Base-by-base conservation (phyloP, 1,139 yeast genomes). In the Pichia sorboxylosa region DNA sequence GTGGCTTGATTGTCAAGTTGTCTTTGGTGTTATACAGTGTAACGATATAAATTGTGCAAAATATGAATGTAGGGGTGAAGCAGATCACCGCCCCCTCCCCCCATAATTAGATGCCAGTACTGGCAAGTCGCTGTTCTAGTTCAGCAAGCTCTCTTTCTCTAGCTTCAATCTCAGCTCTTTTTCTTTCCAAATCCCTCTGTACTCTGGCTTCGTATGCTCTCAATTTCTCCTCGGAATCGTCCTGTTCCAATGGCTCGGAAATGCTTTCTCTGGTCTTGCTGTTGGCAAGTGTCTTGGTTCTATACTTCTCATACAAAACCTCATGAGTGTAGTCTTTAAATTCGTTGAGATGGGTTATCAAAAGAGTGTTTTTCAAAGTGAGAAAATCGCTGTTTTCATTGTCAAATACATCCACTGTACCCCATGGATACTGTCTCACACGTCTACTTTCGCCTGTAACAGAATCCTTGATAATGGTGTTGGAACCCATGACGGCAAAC, bases 351-450 rank as follows among this genome's bases (percentile, higher is more conserved):
- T 90, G 98, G n/a, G 94, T 75, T 29, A 93, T 90, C 48, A 90
- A 69, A 31, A 90, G 58, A 2, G 90, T 87, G 35, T 85, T 77
- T 51, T 87, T 76, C 48, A 90, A 64, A 17, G 80, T 68, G n/a
- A 78, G 69, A 54, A 90, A 84, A 55, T 90, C 97, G 35, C 92
- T 77, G 46, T 77, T 71, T 36, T 71, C 71, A 15, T 93, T 76
- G 52, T 90, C 92, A 49, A 83, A 87, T 31, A 71, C 65, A 52
- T 87, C 93, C 31, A 90, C 76, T 34, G 73, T 57, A 1, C 97
- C 97, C 97, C 98, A 90, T 14, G 96, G 95, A 53, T 87, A 90
- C 54, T 75, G 71, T 54, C 98, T 72, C 6, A 84, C 95, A 42
- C 87, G 73, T 28, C 80, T 68, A 30, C 65, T 54, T 40, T 67